Evolutionary conservation across 768 basidiomycete species (phyloP), one percentile per base, ranked within the genome.

Genomic region (Xerocomellus dryophilus): DNA sequence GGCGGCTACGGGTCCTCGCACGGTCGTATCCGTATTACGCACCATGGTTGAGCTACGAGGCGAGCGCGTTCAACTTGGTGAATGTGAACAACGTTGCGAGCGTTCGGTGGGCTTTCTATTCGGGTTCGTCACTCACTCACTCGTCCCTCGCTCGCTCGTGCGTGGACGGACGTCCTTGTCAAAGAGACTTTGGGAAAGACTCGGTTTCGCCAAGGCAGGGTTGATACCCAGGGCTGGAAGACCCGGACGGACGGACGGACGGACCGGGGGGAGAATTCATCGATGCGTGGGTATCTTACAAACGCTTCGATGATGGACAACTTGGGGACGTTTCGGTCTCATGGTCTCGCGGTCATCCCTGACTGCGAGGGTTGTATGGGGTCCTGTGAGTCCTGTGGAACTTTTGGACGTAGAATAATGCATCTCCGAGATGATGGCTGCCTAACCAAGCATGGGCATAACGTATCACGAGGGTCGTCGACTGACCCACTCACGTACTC

Each of bases 31-130:
- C 95, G 18, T 73, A 88, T 66, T 92, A 91, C 63, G 95, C 82
- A 2, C 95, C 93, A 0, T 74, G 72, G 35, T 73, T 94, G 21
- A 92, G 90, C 32, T 88, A 88, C 71, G 75, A 81, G 60, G 86
- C 81, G 5, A 89, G 86, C 65, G 83, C 96, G 23, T 96, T 97
- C 77, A 96, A 97, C 68, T 79, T 97, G 40, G 93, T 97, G 35
- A 96, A 89, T 69, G 82, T 84, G 23, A 91, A 86, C 67, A 97
- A 96, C 72, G 63, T 72, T 41, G 91, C 92, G 17, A 88, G 86
- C 41, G 67, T 86, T 55, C 81, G 76, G 88, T 85, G 56, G 40
- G 56, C 27, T 11, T n/a, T 20, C 17, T 7, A 1, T 14, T 10
- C 6, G 32, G 10, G 9, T 34, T 29, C 40, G 9, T 41, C 5